phyloP scores from a whole-genome alignment of 2,329 filamentous ascomycete species.

The Didymellaceae sp. region DNA sequence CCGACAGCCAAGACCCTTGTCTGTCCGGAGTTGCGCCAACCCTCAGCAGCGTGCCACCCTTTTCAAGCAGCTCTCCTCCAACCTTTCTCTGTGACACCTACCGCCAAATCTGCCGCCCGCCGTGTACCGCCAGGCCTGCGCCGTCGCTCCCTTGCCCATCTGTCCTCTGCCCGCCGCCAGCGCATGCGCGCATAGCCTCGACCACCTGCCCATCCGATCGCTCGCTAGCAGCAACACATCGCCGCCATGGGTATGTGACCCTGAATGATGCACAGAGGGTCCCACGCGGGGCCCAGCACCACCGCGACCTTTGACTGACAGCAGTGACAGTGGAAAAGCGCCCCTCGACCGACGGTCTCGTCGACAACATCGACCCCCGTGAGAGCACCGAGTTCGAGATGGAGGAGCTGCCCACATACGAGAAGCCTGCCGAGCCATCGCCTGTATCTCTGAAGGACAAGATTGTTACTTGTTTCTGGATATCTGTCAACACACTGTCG shows the following conservation, averaged over 20 bases:
- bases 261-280: background rate
- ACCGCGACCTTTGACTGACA: constrained; percentile 20
- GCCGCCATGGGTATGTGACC: constrained; percentile 37
- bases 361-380: constrained; percentile 47
- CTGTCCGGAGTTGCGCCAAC: constrained; percentile 5
- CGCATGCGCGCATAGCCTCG: constrained; percentile 38
- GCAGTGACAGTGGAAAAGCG: constrained; percentile 44
- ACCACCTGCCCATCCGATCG: constrained; percentile 22
- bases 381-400: constrained; percentile 38
- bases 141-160: constrained; percentile 22
- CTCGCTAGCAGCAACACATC: constrained; percentile 27
- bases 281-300: background rate
- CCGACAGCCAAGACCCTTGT: constrained; percentile 9
- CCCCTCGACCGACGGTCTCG: constrained; percentile 47
- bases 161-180: constrained; percentile 21
- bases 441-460: constrained; percentile 45
- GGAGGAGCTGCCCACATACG: constrained; percentile 44
- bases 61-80: constrained; percentile 12
- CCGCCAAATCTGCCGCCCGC: constrained; percentile 9
- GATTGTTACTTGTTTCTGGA: constrained; percentile 49
- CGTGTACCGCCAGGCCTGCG: constrained; percentile 22
- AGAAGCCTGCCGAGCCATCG: constrained; percentile 36
- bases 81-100: constrained; percentile 14
- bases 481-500: constrained; percentile 53
- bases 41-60: constrained; percentile 14